Conservation (phyloP, 441 rosid species). For the Adansonia gregorii region DNA sequence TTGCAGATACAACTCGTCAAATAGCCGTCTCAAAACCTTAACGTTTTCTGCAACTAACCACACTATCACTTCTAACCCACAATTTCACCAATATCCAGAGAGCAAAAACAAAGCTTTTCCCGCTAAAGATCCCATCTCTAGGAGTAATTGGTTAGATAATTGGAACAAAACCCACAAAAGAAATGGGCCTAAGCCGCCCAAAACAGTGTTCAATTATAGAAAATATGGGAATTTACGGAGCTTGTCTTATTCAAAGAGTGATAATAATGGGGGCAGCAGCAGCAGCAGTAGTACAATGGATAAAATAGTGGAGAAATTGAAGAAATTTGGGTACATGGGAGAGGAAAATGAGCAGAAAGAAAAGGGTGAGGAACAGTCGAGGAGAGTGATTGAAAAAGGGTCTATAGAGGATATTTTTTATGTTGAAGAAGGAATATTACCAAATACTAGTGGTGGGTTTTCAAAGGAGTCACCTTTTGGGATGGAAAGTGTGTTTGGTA, state of each 20-base stretch:
- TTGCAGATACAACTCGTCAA: constrained; percentile 47
- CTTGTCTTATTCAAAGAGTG: constrained; percentile 35
- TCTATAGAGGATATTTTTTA: constrained; percentile 77
- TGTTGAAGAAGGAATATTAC: constrained; percentile 67
- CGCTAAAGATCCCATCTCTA: constrained; percentile 30
- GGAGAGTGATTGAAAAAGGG: constrained; percentile 69
- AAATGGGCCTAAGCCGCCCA: constrained; percentile 36
- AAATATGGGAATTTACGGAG: constrained; percentile 38
- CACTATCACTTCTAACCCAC: constrained; percentile 26
- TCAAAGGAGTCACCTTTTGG: constrained; percentile 54
- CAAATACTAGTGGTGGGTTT: constrained; percentile 65
- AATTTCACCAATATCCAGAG: constrained; percentile 31
- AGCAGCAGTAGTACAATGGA: constrained; percentile 68
- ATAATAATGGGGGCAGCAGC: constrained; percentile 27
- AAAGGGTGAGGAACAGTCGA: constrained; percentile 33
- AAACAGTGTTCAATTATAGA: constrained; percentile 40
- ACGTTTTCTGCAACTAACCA: constrained; percentile 22
- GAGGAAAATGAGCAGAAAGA: constrained; percentile 43
- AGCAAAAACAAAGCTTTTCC: constrained; percentile 33
- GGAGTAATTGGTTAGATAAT: constrained; percentile 41
- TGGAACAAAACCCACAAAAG: constrained; percentile 42
- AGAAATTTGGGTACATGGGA: constrained; percentile 65
- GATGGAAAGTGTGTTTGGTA: constrained; percentile 43
- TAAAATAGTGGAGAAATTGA: constrained; percentile 79
- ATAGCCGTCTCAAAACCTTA: constrained; percentile 35